Conservation (phyloP, 164 flowering plant genomes). For the Magnolia changhungtana region DNA sequence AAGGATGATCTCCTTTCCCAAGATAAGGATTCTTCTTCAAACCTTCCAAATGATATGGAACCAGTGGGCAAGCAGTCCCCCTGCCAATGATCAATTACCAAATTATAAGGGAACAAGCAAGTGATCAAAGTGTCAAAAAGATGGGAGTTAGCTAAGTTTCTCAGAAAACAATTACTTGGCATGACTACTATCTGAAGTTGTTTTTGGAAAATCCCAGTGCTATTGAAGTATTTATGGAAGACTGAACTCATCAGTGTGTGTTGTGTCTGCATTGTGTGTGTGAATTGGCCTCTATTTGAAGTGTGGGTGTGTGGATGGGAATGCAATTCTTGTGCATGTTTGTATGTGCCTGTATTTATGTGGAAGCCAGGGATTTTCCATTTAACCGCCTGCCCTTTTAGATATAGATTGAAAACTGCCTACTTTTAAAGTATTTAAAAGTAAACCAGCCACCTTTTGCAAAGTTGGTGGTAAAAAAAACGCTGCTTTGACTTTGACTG, state of each 20-base stretch:
- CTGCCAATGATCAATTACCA: conserved; percentile 29
- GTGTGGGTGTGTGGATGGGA: too few species aligned
- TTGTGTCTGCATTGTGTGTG: neutral
- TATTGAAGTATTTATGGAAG: too few species aligned
- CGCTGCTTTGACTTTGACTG: too few species aligned
- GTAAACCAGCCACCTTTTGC: too few species aligned
- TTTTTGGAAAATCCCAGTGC: neutral
- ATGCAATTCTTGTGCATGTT: too few species aligned
- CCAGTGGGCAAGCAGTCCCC: conserved; percentile 59
- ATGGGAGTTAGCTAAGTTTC: neutral
- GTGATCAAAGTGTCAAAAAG: neutral
- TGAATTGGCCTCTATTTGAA: too few species aligned
- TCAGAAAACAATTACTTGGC: neutral
- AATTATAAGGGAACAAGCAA: neutral
- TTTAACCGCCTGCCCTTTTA: too few species aligned
- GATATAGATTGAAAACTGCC: too few species aligned
- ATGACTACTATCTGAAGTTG: neutral
- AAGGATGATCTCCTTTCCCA: conserved; percentile 91
- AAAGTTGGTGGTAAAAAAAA: too few species aligned
- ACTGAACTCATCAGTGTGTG: neutral
- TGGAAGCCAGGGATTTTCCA: too few species aligned
- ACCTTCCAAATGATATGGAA: conserved; percentile 88
- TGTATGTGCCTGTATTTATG: too few species aligned
- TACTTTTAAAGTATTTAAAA: too few species aligned
- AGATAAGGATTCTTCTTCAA: conserved; percentile 57